phyloP scores from a whole-genome alignment of 345 rosid species.

The Lepidium africanum region DNA sequence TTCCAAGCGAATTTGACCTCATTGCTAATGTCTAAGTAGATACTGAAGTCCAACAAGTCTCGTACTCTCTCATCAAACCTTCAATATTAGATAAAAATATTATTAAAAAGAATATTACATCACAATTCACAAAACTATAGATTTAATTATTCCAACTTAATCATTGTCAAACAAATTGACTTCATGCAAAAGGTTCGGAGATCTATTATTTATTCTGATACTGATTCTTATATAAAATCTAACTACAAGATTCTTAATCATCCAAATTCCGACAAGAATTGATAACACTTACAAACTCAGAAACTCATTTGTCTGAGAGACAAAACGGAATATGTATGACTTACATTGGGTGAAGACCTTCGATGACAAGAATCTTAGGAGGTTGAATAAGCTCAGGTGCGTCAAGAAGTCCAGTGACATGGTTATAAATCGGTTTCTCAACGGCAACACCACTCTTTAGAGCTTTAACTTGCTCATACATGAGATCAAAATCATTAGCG shows the following conservation, averaged over 20 bases:
- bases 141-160: constrained; percentile 4
- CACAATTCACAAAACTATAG: not conserved
- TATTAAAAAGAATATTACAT: not conserved
- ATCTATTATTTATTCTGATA: not conserved
- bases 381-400: constrained; percentile 90
- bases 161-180: not conserved
- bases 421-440: constrained; percentile 88
- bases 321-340: constrained; percentile 22
- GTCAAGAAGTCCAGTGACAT: constrained; percentile 83
- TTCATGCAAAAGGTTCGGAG: constrained; percentile 5
- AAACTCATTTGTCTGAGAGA: not conserved
- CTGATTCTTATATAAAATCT: not conserved
- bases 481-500: constrained; percentile 87
- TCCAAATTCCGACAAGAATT: constrained; percentile 16
- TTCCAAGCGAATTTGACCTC: constrained; percentile 99
- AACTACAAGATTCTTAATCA: constrained; percentile 13
- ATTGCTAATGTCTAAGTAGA: constrained; percentile 95
- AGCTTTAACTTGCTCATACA: constrained; percentile 95
- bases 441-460: constrained; percentile 70
- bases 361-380: constrained; percentile 95
- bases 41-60: constrained; percentile 81
- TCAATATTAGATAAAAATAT: constrained; percentile 1
- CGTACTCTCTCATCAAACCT: constrained; percentile 92
- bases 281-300: not conserved
- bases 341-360: constrained; percentile 99